Base-by-base conservation (phyloP, 345 rosid genomes). In the Physaria fendleri region DNA sequence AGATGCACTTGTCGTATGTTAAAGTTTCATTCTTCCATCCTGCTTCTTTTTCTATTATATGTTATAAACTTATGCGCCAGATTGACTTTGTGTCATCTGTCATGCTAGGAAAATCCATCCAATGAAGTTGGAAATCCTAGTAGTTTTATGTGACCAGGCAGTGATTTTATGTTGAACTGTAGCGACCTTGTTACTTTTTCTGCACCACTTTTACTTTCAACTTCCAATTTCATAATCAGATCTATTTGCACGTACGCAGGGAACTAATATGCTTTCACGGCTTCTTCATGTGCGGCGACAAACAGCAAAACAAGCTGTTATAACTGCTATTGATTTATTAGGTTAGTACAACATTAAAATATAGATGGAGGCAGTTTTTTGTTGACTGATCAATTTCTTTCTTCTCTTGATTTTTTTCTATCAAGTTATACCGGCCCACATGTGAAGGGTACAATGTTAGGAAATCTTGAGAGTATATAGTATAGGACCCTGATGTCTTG, bases 231-330 rank as follows among this genome's bases (percentile, higher is more conserved):
- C 23, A 38, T 59, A 13, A 20, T 42, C 56, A 30, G 8, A 47
- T 68, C 43, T 64, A 16, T 62, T 62, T 69, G 28, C 39, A 64
- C 71, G 32, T 66, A 41, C 56, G 71, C 88, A 92, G 98, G 98
- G 98, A 37, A 92, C 98, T 23, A 92, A 92, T 76, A 88, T 92
- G 98, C 95, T 88, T 73, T 88, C 98, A 41, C 74, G 89, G 62
- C 98, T 91, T 80, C 96, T 91, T 79, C 92, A 91, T 74, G 98
- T 91, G 59, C 82, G 87, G 32, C 82, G 84, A 49, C 95, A 83
- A 57, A 82, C 92, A 54, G 95, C 98, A 70, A 92, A 88, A 76
- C 95, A 88, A 75, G 98, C 98, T 54, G 96, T 92, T 57, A 92
- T 92, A 55, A 88, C 95, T 62, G 98, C 98, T 62, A 92, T 92